Evolutionary conservation across 2,329 filamentous ascomycete species (phyloP).

Genomic region (Proliferodiscus dingleyae): DNA sequence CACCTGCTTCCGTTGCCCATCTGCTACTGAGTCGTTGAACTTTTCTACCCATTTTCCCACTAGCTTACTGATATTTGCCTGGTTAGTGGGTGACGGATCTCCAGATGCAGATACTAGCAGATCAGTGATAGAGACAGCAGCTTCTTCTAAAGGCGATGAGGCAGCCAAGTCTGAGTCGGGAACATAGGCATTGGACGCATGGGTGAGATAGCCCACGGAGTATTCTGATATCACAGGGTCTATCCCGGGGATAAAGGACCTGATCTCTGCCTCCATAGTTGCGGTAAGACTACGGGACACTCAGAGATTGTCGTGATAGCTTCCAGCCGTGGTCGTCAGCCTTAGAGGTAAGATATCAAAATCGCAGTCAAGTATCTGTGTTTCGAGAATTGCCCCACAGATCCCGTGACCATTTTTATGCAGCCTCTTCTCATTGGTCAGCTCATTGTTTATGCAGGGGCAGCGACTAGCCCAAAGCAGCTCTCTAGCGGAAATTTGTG

Average conservation of each 20-base stretch:
- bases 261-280: conserved; percentile 81
- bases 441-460: conserved; percentile 10
- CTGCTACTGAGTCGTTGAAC: conserved; percentile 64
- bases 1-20: conserved; percentile 62
- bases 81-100: conserved; percentile 64
- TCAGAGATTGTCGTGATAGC: background rate
- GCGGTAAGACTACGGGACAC: background rate
- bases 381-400: conserved; percentile 2
- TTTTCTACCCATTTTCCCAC: conserved; percentile 86
- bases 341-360: background rate
- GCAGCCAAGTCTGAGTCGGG: conserved; percentile 66
- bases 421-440: conserved; percentile 4
- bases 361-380: background rate
- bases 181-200: conserved; percentile 81
- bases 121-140: conserved; percentile 78
- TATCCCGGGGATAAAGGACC: conserved; percentile 76
- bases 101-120: conserved; percentile 92
- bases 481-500: conserved; percentile 5
- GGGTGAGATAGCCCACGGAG: conserved; percentile 87
- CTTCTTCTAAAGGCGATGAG: conserved; percentile 76
- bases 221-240: conserved; percentile 89
- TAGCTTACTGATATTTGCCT: conserved; percentile 73
- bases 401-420: conserved; percentile 4
- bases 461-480: conserved; percentile 5
- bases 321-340: background rate